phyloP scores from a whole-genome alignment of 257 asterid genomes.

The Solanum etuberosum region DNA sequence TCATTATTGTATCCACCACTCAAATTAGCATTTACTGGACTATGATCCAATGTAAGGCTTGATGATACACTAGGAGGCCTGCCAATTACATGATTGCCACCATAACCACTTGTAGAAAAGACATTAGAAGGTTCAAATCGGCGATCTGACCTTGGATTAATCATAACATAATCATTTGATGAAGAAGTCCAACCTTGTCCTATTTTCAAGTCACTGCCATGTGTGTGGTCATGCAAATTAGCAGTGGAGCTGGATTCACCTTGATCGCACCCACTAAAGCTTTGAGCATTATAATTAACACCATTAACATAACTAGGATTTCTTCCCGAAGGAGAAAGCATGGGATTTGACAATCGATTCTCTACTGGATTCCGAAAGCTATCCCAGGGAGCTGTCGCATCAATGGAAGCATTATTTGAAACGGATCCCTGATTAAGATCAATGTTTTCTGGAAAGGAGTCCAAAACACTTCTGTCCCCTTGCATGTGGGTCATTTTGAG shows the following conservation, averaged over 20 bases:
- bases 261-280: slow-evolving; percentile 46
- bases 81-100: slow-evolving; percentile 9
- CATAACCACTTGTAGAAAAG: slow-evolving; percentile 7
- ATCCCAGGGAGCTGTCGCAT: slow-evolving; percentile 37
- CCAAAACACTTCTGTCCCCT: slow-evolving; percentile 51
- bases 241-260: slow-evolving; percentile 77
- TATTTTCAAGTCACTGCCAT: slow-evolving; percentile 17
- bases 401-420: slow-evolving; percentile 38
- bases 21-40: slow-evolving; percentile 19
- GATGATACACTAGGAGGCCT: slow-evolving; percentile 20
- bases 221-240: slow-evolving; percentile 25
- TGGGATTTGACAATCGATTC: slow-evolving; percentile 33
- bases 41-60: slow-evolving; percentile 14
- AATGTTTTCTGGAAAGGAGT: slow-evolving; percentile 63
- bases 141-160: slow-evolving; percentile 35
- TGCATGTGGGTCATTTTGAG: slow-evolving; percentile 30
- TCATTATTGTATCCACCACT: slow-evolving; percentile 22
- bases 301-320: slow-evolving; percentile 9
- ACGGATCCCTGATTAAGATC: slow-evolving; percentile 71
- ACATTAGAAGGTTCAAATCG: slow-evolving; percentile 31
- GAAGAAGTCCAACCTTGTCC: slow-evolving; percentile 52
- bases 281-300: slow-evolving; percentile 6
- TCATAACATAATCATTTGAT: slow-evolving; percentile 16
- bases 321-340: slow-evolving; percentile 29
- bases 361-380: slow-evolving; percentile 51